Conservation (phyloP, 495 filamentous ascomycete species). For the Talaromyces proteolyticus region DNA sequence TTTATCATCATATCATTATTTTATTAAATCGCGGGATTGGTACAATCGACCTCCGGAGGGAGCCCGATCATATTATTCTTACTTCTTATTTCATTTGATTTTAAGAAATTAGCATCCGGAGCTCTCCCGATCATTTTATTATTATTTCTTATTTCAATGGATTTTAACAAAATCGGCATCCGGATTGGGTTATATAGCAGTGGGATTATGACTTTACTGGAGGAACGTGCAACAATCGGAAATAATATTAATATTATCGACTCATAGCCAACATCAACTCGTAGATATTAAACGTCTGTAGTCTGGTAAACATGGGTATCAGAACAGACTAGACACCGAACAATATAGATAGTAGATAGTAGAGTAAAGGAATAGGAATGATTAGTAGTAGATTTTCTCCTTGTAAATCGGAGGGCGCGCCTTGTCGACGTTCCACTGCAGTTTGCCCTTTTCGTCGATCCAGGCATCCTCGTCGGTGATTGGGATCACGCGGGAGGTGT, state of each 20-base stretch:
- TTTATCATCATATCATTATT: not conserved
- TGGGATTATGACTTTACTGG: too few relatives aligned
- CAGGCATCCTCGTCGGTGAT: conserved; percentile 81
- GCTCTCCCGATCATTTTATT: too few relatives aligned
- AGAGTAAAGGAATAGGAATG: not conserved
- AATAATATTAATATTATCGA: too few relatives aligned
- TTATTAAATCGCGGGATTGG: too few relatives aligned
- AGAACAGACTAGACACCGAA: not conserved
- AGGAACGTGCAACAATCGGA: too few relatives aligned
- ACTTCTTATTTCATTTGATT: not conserved
- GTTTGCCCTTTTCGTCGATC: conserved; percentile 72
- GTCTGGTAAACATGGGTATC: not conserved
- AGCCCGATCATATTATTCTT: not conserved
- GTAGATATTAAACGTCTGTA: too few relatives aligned
- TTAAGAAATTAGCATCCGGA: too few relatives aligned
- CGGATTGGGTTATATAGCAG: too few relatives aligned
- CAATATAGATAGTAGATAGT: not conserved
- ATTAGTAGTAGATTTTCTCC: conserved; percentile 56
- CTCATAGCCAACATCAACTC: too few relatives aligned
- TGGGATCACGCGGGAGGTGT: conserved; percentile 64
- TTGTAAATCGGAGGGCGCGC: conserved; percentile 74
- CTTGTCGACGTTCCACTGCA: conserved; percentile 69
- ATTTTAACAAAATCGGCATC: too few relatives aligned
- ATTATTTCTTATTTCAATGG: too few relatives aligned
- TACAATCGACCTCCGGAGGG: too few relatives aligned